Base-by-base conservation (phyloP, 2,329 filamentous ascomycete species). In the Akanthomyces muscarius region DNA sequence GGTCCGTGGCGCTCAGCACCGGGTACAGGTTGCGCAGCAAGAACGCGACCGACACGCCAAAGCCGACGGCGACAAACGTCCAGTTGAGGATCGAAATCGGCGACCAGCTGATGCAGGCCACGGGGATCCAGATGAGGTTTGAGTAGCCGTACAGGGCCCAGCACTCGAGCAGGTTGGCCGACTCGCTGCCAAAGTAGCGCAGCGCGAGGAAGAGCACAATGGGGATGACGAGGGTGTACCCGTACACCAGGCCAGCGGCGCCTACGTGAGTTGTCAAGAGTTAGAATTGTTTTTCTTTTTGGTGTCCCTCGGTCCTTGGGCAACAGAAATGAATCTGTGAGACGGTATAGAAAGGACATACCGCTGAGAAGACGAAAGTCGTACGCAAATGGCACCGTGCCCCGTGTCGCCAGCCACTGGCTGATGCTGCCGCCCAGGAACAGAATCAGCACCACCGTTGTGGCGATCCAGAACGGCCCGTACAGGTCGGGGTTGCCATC, bases 401-500 rank as follows among this genome's bases (percentile, higher is more conserved):
- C 81, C 50, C 84, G 85, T 28, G 83, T 83, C 30, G 90, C 86
- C 56, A 97, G 79, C 76, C 96, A 98, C 76, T 95, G 89, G 73
- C 89, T 96, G 67, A 99, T 97, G 0, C 95, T 98, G 14, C 95
- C 95, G 1, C 94, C 95, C 51, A 99, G 76, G 77, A 99, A 99
- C 38, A 99, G 79, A 65, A 99, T 98, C 66, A 99, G 85, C 14
- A 99, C 89, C 11, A 99, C 95, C 0, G 95, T 98, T 0, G 95
- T 98, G 11, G 95, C 95, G 78, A 99, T 98, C 95, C 95, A 99
- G 73, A 98, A 92, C 1, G 95, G 95, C 1, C 94, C 94, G 80
- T 99, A 99, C 41, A 99, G 80, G 73, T 99, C 95, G 1, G 95
- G 91, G 75, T 98, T 98, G 23, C 95, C 95, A 74, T 99, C 95